A percentile compares a stretch with the other conserved stretches of the same genome.
phyloP scores from a whole-genome alignment of 163 green algal genomes.

The Scenedesmus sp. region DNA sequence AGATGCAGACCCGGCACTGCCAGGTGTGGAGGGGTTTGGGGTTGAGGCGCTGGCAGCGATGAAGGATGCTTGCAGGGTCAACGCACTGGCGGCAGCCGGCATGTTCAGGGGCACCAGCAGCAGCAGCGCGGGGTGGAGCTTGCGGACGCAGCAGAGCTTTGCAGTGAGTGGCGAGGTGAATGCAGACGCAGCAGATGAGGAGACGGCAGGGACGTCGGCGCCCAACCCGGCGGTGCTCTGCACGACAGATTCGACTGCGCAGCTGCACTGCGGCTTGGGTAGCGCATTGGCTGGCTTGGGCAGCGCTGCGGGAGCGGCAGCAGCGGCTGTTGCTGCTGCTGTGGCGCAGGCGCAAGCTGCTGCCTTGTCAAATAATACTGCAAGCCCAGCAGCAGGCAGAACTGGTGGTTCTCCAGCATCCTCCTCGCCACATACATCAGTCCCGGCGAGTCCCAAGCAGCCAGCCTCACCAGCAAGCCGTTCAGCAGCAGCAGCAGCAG shows the following conservation, averaged over 20 bases:
- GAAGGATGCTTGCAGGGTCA: not conserved
- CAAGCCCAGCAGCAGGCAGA: not conserved
- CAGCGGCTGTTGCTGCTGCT: not conserved
- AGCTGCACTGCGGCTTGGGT: not conserved
- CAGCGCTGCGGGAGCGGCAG: not conserved
- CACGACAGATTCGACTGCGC: not conserved
- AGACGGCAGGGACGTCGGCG: constrained; percentile 37
- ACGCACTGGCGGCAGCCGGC: not conserved
- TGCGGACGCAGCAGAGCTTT: constrained; percentile 30
- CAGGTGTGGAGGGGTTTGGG: not conserved
- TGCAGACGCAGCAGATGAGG: constrained; percentile 49
- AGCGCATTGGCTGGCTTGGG: not conserved
- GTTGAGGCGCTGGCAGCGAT: not conserved
- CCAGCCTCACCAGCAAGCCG: not conserved
- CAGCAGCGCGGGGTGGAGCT: not conserved
- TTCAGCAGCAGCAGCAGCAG: not conserved
- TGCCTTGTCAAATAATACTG: not conserved
- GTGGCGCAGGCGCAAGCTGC: not conserved
- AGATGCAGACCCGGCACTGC: not conserved
- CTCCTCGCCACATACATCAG: not conserved
- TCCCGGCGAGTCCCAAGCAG: not conserved
- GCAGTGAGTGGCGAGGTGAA: constrained; percentile 17
- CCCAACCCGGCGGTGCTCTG: not conserved
- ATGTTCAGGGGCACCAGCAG: not conserved
- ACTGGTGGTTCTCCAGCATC: not conserved